These are phyloP conservation scores for Capronia coronata DNA, from an alignment of 2,329 filamentous ascomycete species.

Conservation along the genomic window DNA sequence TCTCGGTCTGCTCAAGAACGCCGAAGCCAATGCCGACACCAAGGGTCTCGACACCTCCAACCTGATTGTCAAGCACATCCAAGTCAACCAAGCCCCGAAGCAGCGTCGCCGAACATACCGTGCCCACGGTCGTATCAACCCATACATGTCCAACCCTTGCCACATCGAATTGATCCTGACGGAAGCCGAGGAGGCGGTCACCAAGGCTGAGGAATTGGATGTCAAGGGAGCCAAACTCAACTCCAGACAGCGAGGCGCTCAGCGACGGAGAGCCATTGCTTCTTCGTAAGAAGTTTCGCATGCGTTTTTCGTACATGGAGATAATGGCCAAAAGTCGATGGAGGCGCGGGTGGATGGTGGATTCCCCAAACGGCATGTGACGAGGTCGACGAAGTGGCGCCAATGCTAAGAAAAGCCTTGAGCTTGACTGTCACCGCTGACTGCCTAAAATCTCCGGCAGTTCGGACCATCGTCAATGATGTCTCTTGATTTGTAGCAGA, in stretches of 20 bases:
- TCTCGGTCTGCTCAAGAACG: slow-evolving; percentile 93
- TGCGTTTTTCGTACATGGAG: slow-evolving; percentile 2
- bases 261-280: slow-evolving; percentile 57
- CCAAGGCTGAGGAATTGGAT: slow-evolving; percentile 68
- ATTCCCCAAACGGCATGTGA: background rate
- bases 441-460: background rate
- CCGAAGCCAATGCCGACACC: slow-evolving; percentile 91
- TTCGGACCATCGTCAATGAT: background rate
- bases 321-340: background rate
- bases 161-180: slow-evolving; percentile 99
- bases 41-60: slow-evolving; percentile 97
- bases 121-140: slow-evolving; percentile 99
- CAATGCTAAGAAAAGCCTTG: background rate
- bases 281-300: slow-evolving; percentile 28
- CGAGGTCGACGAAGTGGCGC: background rate
- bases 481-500: background rate
- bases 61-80: slow-evolving; percentile 99
- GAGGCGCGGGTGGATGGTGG: background rate
- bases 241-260: slow-evolving; percentile 82
- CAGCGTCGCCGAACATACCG: slow-evolving; percentile 98
- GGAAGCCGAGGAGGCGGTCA: slow-evolving; percentile 90
- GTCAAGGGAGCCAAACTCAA: slow-evolving; percentile 63
- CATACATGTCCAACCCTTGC: slow-evolving; percentile 99
- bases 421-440: background rate
- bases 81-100: slow-evolving; percentile 99